Evolutionary conservation across 352 stramenopile species (phyloP), one percentile per base, ranked within the genome.

Genomic region (Peronospora destructor): DNA sequence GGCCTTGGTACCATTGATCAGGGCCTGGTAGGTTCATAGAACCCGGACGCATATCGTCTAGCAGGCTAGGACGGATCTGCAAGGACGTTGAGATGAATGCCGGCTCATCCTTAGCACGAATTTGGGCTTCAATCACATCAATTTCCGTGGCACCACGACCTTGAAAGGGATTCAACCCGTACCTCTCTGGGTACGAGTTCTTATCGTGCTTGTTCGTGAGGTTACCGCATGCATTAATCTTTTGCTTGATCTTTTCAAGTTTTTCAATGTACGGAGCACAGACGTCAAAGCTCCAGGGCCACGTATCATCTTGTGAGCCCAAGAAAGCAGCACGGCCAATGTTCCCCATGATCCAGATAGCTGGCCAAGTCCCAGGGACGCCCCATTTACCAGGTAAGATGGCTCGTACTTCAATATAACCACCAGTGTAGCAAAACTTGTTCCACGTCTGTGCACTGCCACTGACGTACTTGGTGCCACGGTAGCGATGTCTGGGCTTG

Each of bases 391-490:
- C 95, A 0, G 95, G 95, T 21, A 98, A 66, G 53, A 97, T 92
- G 25, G 95, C 90, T 33, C 76, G 62, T 26, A 98, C 91, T 66
- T 98, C 94, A 5, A 99, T 61, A 40, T 96, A 98, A 16, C 95
- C 95, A 47, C 95, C 95, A 2, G 95, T 98, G 71, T 97, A 99
- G 66, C 95, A 99, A 64, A 99, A 98, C 71, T 99, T 99, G 80
- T 99, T 97, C 95, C 95, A 99, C 17, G 74, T 90, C 64, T 97
- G 93, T n/a, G 98, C 40, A 70, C 95, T 97, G 26, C 91, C 95
- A 51, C 84, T 96, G 25, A 94, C 84, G 62, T 94, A 94, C 48
- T 74, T 71, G 16, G 81, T 48, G 37, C 63, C 73, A 36, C 69
- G 76, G 63, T 88, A 95, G 45, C 74, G 65, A n/a, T 91, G 62